Conservation (phyloP, 352 stramenopile species). For the Pythium biforme region DNA sequence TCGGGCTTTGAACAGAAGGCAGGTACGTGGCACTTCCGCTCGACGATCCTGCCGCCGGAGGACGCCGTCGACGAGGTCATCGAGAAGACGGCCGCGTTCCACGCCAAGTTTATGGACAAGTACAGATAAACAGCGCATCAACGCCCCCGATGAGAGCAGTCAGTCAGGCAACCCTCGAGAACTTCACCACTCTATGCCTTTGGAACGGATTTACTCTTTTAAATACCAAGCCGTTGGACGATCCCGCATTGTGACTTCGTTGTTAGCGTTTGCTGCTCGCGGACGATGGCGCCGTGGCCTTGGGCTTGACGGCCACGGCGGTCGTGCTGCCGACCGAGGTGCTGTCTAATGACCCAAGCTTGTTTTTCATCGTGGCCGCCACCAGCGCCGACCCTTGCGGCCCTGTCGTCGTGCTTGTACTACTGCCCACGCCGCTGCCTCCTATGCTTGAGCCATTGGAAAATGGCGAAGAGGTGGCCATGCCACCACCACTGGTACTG, state of each 20-base stretch:
- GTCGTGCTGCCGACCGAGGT: slow-evolving; percentile 14
- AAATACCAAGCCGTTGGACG: slow-evolving; percentile 14
- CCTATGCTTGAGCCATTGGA: slow-evolving; percentile 9
- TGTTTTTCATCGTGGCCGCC: slow-evolving; percentile 35
- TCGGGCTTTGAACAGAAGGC: slow-evolving; percentile 97
- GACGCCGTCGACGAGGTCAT: slow-evolving; percentile 95
- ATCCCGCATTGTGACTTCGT: neutral
- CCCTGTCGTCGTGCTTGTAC: slow-evolving; percentile 3
- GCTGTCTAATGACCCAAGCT: slow-evolving; percentile 37
- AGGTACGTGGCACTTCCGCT: slow-evolving; percentile 98
- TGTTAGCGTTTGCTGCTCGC: slow-evolving; percentile 30
- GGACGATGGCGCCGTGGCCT: slow-evolving; percentile 31
- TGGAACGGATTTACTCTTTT: slow-evolving; percentile 10
- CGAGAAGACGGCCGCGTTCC: slow-evolving; percentile 93
- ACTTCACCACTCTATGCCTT: neutral
- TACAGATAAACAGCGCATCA: slow-evolving; percentile 73
- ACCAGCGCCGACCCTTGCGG: slow-evolving; percentile 28
- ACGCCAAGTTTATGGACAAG: slow-evolving; percentile 94
- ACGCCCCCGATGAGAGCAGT: too few relatives aligned
- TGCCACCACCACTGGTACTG: neutral
- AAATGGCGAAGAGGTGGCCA: slow-evolving; percentile 7
- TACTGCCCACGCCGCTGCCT: too few relatives aligned
- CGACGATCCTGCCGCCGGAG: slow-evolving; percentile 98
- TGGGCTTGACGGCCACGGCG: slow-evolving; percentile 30
- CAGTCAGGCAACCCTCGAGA: too few relatives aligned